A percentile compares a stretch with the other conserved stretches of the same genome.
Conservation (phyloP, 2,329 filamentous ascomycete species). For the Pseudogymnoascus sp. region DNA sequence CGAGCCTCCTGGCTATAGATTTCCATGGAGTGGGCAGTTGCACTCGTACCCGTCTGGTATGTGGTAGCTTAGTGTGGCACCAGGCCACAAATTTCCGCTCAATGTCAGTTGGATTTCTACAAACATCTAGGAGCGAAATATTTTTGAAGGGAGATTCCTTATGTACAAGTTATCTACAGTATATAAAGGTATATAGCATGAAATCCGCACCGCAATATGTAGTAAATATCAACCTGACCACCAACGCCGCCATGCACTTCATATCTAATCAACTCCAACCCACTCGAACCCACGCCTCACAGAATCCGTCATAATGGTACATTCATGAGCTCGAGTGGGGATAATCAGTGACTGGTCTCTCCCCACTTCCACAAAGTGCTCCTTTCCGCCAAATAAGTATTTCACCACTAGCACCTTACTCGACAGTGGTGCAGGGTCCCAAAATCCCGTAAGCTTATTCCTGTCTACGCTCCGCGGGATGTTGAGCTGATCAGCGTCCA, state of each 20-base stretch:
- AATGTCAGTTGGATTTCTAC: background rate
- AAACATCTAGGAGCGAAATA: background rate
- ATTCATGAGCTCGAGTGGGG: conserved; percentile 32
- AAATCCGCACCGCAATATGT: background rate
- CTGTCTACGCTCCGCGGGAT: conserved; percentile 31
- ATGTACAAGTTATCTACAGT: background rate
- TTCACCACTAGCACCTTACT: conserved; percentile 35
- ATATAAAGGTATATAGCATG: conserved; percentile 1
- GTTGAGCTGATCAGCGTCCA: conserved; percentile 34
- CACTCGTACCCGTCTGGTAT: background rate
- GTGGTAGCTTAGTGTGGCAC: background rate
- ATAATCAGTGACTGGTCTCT: conserved; percentile 33
- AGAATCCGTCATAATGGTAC: too few species aligned
- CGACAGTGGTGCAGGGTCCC: conserved; percentile 36
- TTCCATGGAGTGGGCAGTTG: background rate
- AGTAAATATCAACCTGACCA: background rate
- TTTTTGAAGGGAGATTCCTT: background rate
- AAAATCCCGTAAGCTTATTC: conserved; percentile 37
- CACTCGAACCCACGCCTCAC: background rate
- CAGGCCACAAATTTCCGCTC: background rate
- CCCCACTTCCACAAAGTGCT: conserved; percentile 32
- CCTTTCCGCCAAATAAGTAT: conserved; percentile 34
- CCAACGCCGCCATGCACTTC: conserved; percentile 1
- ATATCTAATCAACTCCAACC: background rate
- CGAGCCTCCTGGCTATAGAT: background rate